These are phyloP conservation scores for Fusarium tjaetaba DNA, from an alignment of 2,329 filamentous ascomycete genomes.

Conservation along the genomic window DNA sequence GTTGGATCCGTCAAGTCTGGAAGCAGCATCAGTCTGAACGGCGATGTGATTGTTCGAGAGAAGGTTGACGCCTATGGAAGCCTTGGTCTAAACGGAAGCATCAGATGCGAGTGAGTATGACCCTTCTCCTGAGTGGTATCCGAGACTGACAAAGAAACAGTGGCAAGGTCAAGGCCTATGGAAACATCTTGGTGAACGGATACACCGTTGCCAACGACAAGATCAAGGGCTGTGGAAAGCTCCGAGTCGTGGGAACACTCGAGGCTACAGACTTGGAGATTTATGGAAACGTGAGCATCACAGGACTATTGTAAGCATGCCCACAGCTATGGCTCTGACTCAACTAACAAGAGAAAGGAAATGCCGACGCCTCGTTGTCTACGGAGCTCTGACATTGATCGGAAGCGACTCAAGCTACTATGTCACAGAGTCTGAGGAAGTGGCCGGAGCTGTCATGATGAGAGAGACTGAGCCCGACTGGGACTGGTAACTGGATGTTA, in stretches of 20 bases:
- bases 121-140: rapidly evolving
- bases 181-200: constrained; percentile 56
- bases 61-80: constrained; percentile 59
- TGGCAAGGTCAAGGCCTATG: constrained; percentile 58
- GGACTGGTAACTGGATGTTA: constrained; percentile 44
- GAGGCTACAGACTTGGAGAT: constrained; percentile 58
- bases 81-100: constrained; percentile 54
- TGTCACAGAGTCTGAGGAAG: constrained; percentile 54
- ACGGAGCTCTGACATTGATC: constrained; percentile 58
- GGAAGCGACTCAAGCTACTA: constrained; percentile 56
- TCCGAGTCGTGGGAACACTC: constrained; percentile 55
- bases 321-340: background rate
- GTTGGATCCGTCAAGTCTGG: constrained; percentile 58
- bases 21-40: constrained; percentile 55
- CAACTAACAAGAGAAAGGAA: constrained; percentile 42
- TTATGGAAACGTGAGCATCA: constrained; percentile 58
- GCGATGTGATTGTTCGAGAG: constrained; percentile 56
- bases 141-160: constrained; percentile 40
- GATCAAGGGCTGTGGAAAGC: constrained; percentile 59
- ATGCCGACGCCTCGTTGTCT: constrained; percentile 56
- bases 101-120: constrained; percentile 54
- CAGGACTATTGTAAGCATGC: constrained; percentile 53
- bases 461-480: constrained; percentile 55
- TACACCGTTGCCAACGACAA: constrained; percentile 53
- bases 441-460: constrained; percentile 56